phyloP scores from a whole-genome alignment of 768 basidiomycete genomes.

The Coprinellus aureogranulatus region DNA sequence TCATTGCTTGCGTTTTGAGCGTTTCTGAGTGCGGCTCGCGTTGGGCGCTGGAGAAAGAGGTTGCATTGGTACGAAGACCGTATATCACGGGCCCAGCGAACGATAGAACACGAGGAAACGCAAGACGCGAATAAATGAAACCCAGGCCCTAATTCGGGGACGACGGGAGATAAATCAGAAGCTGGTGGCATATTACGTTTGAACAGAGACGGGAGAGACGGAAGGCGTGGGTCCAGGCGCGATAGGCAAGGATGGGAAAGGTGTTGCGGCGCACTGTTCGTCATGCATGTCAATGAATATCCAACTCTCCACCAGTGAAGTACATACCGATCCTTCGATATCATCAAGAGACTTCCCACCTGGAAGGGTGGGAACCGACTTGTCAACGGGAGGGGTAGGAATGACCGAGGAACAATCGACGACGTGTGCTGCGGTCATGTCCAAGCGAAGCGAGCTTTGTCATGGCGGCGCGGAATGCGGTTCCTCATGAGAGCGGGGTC shows the following conservation, averaged over 20 bases:
- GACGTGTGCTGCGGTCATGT: conserved; percentile 32
- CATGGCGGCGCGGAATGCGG: conserved; percentile 41
- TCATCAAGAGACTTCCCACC: conserved; percentile 1
- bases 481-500: conserved; percentile 33
- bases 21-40: too few relatives aligned
- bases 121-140: too few relatives aligned
- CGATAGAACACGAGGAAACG: too few relatives aligned
- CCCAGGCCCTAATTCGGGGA: too few relatives aligned
- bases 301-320: neutral
- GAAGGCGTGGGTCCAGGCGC: conserved; percentile 4
- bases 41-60: too few relatives aligned
- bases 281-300: neutral
- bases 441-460: conserved; percentile 42
- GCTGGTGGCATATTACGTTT: neutral
- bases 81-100: too few relatives aligned
- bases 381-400: conserved; percentile 23
- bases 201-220: neutral
- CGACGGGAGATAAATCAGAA: too few relatives aligned
- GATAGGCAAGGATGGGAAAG: neutral
- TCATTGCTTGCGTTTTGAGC: too few relatives aligned
- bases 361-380: conserved; percentile 2
- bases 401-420: conserved; percentile 48
- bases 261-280: neutral
- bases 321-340: conserved; percentile 5
- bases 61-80: too few relatives aligned